Base-by-base conservation (phyloP, 768 basidiomycete genomes). In the Krasilnikovozyma curviuscula region DNA sequence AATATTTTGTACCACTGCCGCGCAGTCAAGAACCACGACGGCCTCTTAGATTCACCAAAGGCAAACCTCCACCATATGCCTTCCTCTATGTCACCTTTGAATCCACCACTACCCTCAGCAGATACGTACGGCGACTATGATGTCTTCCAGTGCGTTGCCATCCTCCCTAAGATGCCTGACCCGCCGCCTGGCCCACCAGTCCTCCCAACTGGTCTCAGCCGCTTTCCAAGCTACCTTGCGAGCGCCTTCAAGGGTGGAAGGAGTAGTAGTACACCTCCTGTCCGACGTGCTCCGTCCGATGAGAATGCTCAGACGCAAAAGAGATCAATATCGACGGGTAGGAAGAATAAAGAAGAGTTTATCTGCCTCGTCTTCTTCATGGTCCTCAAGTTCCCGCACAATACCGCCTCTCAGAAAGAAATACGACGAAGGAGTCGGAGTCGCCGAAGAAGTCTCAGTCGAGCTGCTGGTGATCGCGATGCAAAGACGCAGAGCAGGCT, bases 1-100 rank as follows among this genome's bases (percentile, higher is more conserved):
- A 59, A 61, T 10, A 57, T 63, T 44, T 39, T 62, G 6, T 63
- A 62, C 46, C 62, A 63, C 50, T 23, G 33, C 25, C 37, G 49
- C 0, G 44, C 49, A 13, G 41, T 33, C 42, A 39, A 48, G 29
- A 14, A n/a, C 1, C 47, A 24, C n/a, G 27, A 39, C 5, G 24
- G 25, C 27, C 13, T 29, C 25, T 44, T 37, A 3, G 32, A 21
- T 12, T 35, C 40, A 1, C n/a, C n/a, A n/a, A n/a, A n/a, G 23
- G 19, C 25, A 43, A 25, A 28, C 48, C 24, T 18, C 9, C 34
- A 25, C 29, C 25, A 29, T 21, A 27, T 8, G 9, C 33, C 37
- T 4, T 35, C 23, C 4, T 18, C 41, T 30, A 35, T 43, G 19
- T 43, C 34, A 19, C 30, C 9, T 0, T 42, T 30, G 3, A 28